Evolutionary conservation across 1,139 yeast genomes (phyloP).

Genomic region (Insectozyma bohioensis): DNA sequence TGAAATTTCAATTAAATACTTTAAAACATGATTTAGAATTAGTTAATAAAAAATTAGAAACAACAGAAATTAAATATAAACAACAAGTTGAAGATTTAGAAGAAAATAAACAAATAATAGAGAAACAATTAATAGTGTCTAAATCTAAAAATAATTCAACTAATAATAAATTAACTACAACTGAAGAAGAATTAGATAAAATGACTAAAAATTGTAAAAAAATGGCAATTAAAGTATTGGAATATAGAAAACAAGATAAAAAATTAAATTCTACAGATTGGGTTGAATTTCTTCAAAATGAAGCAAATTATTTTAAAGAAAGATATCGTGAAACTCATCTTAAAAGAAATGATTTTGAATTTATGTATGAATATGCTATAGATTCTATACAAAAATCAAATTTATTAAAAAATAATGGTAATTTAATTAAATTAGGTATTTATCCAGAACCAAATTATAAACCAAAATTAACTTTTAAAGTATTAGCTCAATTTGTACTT

Average conservation of each 20-base stretch:
- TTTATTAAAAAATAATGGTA: slow-evolving; percentile 37
- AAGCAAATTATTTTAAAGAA: slow-evolving; percentile 38
- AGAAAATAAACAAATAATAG: slow-evolving; percentile 2
- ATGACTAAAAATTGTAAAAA: slow-evolving; percentile 10
- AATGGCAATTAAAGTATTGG: slow-evolving; percentile 7
- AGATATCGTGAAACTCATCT: slow-evolving; percentile 36
- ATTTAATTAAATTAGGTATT: slow-evolving; percentile 48
- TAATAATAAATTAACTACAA: slow-evolving; percentile 2
- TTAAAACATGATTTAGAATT: slow-evolving; percentile 6
- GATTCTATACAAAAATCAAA: slow-evolving; percentile 48
- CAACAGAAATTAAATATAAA: slow-evolving; percentile 4
- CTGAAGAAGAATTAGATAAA: slow-evolving; percentile 9
- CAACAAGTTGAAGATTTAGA: background rate
- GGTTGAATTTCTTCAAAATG: slow-evolving; percentile 17
- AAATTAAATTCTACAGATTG: slow-evolving; percentile 5
- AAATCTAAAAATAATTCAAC: slow-evolving; percentile 9
- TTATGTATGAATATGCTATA: slow-evolving; percentile 51
- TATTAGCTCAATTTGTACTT: slow-evolving; percentile 51
- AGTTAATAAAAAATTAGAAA: slow-evolving; percentile 3
- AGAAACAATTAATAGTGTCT: background rate
- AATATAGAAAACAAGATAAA: slow-evolving; percentile 5
- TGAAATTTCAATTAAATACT: slow-evolving; percentile 6
- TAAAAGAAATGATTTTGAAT: slow-evolving; percentile 48
- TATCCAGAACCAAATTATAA: slow-evolving; percentile 40
- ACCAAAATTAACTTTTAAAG: slow-evolving; percentile 29